Evolutionary conservation across 208 protist species (phyloP).

Genomic region (Leishmania tropica): DNA sequence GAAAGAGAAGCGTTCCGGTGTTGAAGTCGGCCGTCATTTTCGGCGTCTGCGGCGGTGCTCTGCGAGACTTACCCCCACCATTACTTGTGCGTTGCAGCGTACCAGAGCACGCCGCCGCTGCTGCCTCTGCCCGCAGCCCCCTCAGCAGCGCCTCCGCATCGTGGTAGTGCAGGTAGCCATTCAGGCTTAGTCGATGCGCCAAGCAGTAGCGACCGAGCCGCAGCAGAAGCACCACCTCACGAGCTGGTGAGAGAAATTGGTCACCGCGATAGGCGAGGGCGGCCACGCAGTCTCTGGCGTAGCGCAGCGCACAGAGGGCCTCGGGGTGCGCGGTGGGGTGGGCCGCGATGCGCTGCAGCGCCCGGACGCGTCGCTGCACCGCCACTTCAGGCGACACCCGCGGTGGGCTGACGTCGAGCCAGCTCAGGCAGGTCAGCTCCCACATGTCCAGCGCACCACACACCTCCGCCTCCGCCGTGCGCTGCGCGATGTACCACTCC

Average conservation of each 20-base stretch:
- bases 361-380: conserved; percentile 32
- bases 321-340: conserved; percentile 65
- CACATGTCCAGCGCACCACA: conserved; percentile 57
- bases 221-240: conserved; percentile 54
- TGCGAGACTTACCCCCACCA: background rate
- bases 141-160: conserved; percentile 52
- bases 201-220: conserved; percentile 62
- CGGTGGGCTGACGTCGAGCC: conserved; percentile 40
- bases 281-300: conserved; percentile 51
- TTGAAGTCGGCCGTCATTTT: conserved; percentile 71
- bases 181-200: conserved; percentile 50
- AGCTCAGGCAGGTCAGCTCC: conserved; percentile 64
- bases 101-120: background rate
- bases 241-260: conserved; percentile 39
- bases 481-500: conserved; percentile 36
- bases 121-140: conserved; percentile 19
- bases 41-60: conserved; percentile 4
- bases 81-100: background rate
- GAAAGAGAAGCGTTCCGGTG: conserved; percentile 76
- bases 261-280: conserved; percentile 43
- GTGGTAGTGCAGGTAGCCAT: conserved; percentile 50
- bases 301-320: conserved; percentile 56
- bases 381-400: conserved; percentile 20
- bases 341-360: conserved; percentile 36
- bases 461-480: conserved; percentile 20